phyloP scores from a whole-genome alignment of 2,329 filamentous ascomycete genomes.

The Phoma sp. region DNA sequence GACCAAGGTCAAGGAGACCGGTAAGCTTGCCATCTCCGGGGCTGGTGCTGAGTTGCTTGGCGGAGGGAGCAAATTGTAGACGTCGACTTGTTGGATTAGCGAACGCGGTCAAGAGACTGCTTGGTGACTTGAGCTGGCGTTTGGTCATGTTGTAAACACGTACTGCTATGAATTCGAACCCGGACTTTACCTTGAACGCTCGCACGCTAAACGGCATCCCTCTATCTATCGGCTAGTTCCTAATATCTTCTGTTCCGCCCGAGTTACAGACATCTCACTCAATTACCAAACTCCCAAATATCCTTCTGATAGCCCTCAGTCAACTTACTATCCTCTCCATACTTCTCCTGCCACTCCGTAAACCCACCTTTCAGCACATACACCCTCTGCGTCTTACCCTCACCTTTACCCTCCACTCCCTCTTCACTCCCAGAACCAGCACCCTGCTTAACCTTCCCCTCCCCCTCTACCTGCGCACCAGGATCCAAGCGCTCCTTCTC shows the following conservation, averaged over 20 bases:
- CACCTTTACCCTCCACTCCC: constrained; percentile 18
- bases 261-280: not conserved
- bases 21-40: constrained; percentile 83
- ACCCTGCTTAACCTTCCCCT: constrained; percentile 24
- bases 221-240: too few species aligned
- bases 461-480: constrained; percentile 22
- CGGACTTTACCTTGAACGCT: too few species aligned
- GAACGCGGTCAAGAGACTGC: constrained; percentile 1
- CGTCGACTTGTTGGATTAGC: not conserved
- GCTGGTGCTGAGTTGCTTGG: constrained; percentile 78
- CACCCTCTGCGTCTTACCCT: constrained; percentile 67
- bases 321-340: constrained; percentile 77
- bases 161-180: not conserved
- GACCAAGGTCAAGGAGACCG: constrained; percentile 88
- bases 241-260: too few species aligned
- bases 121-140: not conserved
- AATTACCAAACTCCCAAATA: constrained; percentile 68
- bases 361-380: constrained; percentile 86
- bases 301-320: constrained; percentile 87
- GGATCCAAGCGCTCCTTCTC: constrained; percentile 65
- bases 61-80: constrained; percentile 50
- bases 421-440: constrained; percentile 23
- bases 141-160: not conserved
- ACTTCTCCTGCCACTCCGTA: constrained; percentile 83
- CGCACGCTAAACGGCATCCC: too few species aligned